A percentile compares a stretch with the other conserved stretches of the same genome.
Conservation (phyloP, 306 rosid species). For the Cicer arietinum region DNA sequence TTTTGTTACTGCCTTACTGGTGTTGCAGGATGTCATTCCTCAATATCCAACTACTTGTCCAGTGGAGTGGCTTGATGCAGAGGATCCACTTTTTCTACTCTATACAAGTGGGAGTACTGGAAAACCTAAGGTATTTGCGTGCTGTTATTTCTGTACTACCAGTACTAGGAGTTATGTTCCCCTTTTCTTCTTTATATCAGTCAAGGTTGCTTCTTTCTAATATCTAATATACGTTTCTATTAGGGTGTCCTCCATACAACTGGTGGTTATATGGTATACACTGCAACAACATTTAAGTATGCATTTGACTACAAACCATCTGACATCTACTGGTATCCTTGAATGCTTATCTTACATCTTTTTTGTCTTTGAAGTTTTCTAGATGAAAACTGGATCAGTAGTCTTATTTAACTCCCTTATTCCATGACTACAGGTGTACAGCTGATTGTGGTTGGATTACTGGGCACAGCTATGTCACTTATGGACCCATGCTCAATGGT, state of each 20-base stretch:
- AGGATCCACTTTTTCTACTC: constrained; percentile 93
- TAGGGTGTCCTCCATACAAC: constrained; percentile 97
- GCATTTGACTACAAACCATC: constrained; percentile 93
- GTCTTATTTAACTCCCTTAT: constrained; percentile 32
- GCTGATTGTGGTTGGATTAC: constrained; percentile 99
- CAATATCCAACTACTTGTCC: constrained; percentile 73
- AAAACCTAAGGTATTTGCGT: constrained; percentile 80
- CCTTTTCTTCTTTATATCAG: constrained; percentile 35
- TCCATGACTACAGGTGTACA: constrained; percentile 74
- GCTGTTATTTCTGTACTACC: constrained; percentile 29
- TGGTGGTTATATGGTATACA: constrained; percentile 97
- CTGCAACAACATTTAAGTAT: constrained; percentile 96
- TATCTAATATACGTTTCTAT: constrained; percentile 34
- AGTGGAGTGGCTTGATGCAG: constrained; percentile 99
- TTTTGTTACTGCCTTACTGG: constrained; percentile 24
- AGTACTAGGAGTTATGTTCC: background rate
- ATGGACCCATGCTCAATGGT: constrained; percentile 96
- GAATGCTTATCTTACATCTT: constrained; percentile 36
- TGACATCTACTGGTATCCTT: constrained; percentile 84
- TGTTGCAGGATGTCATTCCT: constrained; percentile 79
- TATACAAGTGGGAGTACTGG: constrained; percentile 99
- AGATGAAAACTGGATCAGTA: constrained; percentile 27
- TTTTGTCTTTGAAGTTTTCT: constrained; percentile 33
- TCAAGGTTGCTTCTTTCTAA: constrained; percentile 31
- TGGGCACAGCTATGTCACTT: constrained; percentile 98